These are phyloP conservation scores for Globisporangium canariense DNA, from an alignment of 352 stramenopile species.

Conservation along the genomic window DNA sequence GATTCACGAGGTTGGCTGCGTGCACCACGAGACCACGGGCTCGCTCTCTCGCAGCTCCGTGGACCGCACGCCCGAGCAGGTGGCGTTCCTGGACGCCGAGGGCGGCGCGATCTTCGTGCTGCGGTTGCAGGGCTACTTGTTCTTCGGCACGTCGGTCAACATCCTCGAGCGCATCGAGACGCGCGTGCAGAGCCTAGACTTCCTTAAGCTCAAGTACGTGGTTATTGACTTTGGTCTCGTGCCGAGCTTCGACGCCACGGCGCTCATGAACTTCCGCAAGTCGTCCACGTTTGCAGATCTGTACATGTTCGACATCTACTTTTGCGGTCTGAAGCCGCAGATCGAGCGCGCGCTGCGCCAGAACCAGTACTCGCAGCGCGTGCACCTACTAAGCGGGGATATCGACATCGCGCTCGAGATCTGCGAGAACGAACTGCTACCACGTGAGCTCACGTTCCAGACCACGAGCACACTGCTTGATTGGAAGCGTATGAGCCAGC, in stretches of 20 bases:
- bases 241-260: slow-evolving; percentile 71
- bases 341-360: slow-evolving; percentile 46
- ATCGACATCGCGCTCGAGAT: slow-evolving; percentile 60
- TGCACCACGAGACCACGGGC: slow-evolving; percentile 73
- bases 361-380: slow-evolving; percentile 41
- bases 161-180: slow-evolving; percentile 76
- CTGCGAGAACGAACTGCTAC: slow-evolving; percentile 61
- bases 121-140: slow-evolving; percentile 75
- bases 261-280: slow-evolving; percentile 76
- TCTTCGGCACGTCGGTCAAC: slow-evolving; percentile 80
- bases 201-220: slow-evolving; percentile 53
- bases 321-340: slow-evolving; percentile 54
- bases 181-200: slow-evolving; percentile 56
- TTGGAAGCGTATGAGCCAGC: slow-evolving; percentile 57
- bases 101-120: slow-evolving; percentile 68
- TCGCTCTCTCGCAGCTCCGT: slow-evolving; percentile 60
- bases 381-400: slow-evolving; percentile 49
- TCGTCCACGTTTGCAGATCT: slow-evolving; percentile 50
- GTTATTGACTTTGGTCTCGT: slow-evolving; percentile 83
- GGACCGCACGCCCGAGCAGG: slow-evolving; percentile 62
- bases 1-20: slow-evolving; percentile 73
- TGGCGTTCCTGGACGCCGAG: slow-evolving; percentile 45
- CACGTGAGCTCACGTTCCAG: slow-evolving; percentile 31
- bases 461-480: slow-evolving; percentile 38
- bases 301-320: slow-evolving; percentile 79